A percentile compares a stretch with the other conserved stretches of the same genome.
Conservation (phyloP, 352 stramenopile species). For the Globisporangium abappressorium region DNA sequence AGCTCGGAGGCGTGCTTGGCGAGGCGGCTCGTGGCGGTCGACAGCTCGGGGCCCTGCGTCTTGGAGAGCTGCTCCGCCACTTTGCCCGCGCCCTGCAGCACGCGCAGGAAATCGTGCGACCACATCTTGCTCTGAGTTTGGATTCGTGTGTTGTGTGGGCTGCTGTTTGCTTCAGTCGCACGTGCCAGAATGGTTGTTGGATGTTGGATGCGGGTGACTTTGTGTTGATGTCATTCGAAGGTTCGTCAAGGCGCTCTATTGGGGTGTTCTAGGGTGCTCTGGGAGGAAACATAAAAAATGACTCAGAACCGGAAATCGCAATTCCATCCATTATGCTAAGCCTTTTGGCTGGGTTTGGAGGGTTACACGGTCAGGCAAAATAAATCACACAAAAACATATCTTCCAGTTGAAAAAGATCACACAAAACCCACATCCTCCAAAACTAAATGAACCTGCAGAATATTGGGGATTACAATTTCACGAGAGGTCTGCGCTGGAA, state of each 20-base stretch:
- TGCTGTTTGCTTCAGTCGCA: not conserved
- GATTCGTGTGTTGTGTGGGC: not conserved
- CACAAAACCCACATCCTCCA: no score
- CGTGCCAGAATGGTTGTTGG: not conserved
- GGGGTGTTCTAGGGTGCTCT: not conserved
- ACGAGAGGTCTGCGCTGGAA: no score
- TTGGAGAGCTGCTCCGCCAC: slow-evolving; percentile 53
- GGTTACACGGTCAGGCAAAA: no score
- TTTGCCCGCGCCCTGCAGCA: slow-evolving; percentile 67
- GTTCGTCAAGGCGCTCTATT: not conserved
- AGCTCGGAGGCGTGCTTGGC: slow-evolving; percentile 46
- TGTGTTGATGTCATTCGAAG: not conserved
- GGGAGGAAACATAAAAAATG: no score
- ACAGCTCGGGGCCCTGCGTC: slow-evolving; percentile 31
- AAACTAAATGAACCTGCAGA: no score
- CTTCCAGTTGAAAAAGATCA: no score
- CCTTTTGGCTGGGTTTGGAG: no score
- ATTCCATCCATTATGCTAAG: no score
- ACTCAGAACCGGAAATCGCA: no score
- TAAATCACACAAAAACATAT: no score
- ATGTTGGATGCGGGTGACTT: not conserved
- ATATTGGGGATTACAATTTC: no score
- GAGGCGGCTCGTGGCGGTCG: slow-evolving; percentile 28
- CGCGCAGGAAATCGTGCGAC: slow-evolving; percentile 63
- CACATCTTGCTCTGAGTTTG: slow-evolving; percentile 37